phyloP scores from a whole-genome alignment of 73 alveolate species.

The Blepharisma stoltei region DNA sequence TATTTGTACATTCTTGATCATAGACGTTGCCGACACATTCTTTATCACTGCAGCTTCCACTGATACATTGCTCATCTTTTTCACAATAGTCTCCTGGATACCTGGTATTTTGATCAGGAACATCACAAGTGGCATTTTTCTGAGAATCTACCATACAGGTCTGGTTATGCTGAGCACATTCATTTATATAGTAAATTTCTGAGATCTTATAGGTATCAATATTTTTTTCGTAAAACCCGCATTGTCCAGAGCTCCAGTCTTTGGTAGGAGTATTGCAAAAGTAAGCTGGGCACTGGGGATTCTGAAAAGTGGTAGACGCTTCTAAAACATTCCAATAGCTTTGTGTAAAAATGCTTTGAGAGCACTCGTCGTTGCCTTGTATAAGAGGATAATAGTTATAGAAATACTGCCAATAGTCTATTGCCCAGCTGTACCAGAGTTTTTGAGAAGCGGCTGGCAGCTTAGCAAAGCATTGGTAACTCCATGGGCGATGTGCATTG shows the following conservation, averaged over 20 bases:
- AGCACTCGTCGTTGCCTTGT: no score
- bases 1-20: neutral
- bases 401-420: no score
- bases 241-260: neutral
- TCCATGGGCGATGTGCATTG: no score
- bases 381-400: no score
- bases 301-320: no score
- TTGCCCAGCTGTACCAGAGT: no score
- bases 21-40: neutral
- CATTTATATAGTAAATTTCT: neutral
- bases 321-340: no score
- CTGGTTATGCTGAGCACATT: neutral
- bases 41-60: neutral
- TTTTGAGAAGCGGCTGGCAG: no score
- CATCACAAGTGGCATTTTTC: neutral
- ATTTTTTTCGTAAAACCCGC: neutral
- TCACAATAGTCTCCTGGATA: constrained; percentile 1
- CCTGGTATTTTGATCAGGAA: neutral
- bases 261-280: neutral
- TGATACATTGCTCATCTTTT: neutral
- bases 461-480: no score
- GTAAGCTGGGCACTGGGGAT: neutral
- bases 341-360: no score
- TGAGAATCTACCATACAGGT: neutral
- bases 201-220: neutral